These are phyloP conservation scores for Vigna mungo DNA, from an alignment of 306 rosid genomes.

Conservation along the genomic window DNA sequence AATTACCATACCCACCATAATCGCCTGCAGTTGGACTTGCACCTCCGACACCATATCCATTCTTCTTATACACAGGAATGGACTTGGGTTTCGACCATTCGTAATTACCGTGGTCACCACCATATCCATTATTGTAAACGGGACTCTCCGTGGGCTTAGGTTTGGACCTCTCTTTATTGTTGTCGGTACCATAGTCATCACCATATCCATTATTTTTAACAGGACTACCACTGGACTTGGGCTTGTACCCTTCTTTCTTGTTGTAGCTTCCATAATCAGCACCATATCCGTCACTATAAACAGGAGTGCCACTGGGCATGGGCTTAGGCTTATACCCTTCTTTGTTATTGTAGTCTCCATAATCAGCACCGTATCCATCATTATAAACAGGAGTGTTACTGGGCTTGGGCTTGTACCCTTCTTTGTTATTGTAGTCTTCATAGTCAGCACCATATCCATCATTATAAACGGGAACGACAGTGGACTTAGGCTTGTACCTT, in stretches of 20 bases:
- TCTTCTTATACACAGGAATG: background rate
- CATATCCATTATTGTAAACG: background rate
- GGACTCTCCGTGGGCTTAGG: no score
- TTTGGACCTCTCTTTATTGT: conserved; percentile 15
- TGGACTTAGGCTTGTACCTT: background rate
- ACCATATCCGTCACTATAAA: background rate
- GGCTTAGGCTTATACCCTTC: conserved; percentile 29
- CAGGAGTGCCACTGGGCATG: background rate
- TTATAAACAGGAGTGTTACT: no score
- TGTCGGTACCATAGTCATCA: background rate
- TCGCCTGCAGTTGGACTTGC: background rate
- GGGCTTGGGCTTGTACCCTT: background rate
- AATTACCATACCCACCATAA: background rate
- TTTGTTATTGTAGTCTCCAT: background rate
- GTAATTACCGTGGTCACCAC: no score
- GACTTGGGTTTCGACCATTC: background rate
- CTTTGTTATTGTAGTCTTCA: conserved; percentile 29
- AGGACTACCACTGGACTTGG: background rate
- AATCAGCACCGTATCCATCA: background rate
- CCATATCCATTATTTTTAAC: background rate
- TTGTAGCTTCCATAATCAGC: background rate
- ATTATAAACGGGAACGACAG: no score
- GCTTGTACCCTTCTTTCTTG: conserved; percentile 3
- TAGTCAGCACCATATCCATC: background rate
- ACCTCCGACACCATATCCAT: background rate